These are phyloP conservation scores for Linum usitatissimum DNA, from an alignment of 345 rosid species.

Conservation along the genomic window DNA sequence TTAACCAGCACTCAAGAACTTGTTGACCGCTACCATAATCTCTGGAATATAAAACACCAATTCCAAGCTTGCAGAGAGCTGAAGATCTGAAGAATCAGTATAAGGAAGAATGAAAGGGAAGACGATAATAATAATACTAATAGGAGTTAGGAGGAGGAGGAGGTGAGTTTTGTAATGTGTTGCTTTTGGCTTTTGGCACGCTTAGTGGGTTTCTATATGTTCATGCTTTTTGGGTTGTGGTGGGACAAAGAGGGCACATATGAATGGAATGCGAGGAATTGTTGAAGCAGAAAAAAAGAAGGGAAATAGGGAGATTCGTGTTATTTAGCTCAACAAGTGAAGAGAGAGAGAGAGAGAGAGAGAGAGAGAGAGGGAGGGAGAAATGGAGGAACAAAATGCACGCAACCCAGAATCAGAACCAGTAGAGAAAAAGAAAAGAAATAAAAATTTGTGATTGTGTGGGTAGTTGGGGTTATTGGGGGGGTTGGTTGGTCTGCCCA, in stretches of 20 bases:
- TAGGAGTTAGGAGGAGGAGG: neutral
- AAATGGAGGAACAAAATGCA: slow-evolving; percentile 27
- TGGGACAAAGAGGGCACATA: too few species aligned
- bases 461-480: too few species aligned
- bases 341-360: neutral
- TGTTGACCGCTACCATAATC: too few species aligned
- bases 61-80: neutral
- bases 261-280: too few species aligned
- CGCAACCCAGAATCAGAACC: slow-evolving; percentile 30
- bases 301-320: too few species aligned
- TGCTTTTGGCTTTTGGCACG: slow-evolving; percentile 18
- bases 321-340: too few species aligned
- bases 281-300: too few species aligned
- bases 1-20: too few species aligned
- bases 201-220: slow-evolving; percentile 8
- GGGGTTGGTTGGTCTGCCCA: slow-evolving; percentile 8
- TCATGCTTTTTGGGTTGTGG: too few species aligned
- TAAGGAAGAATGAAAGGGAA: slow-evolving; percentile 4
- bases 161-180: neutral
- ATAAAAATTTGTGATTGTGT: neutral
- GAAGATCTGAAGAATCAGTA: slow-evolving; percentile 2
- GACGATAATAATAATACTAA: neutral
- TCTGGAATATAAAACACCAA: neutral
- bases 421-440: neutral
- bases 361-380: neutral